Evolutionary conservation across 2,329 filamentous ascomycete genomes (phyloP).

Genomic region (Nannizzia gypsea): DNA sequence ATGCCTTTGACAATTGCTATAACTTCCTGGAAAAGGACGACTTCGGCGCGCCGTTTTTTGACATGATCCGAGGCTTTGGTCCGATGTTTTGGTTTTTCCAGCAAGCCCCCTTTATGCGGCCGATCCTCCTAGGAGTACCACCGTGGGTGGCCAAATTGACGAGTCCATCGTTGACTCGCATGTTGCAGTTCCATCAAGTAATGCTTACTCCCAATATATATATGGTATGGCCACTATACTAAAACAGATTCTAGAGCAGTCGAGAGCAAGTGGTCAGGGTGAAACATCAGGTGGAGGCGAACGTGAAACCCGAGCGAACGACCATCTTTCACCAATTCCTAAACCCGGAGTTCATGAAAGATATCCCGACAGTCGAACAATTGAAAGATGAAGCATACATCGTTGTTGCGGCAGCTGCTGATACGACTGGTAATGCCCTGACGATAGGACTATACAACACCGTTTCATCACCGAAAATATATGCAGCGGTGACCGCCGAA

Average conservation of each 20-base stretch:
- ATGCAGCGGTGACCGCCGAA: slow-evolving; percentile 15
- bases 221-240: background rate
- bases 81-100: slow-evolving; percentile 19
- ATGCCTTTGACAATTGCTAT: slow-evolving; percentile 19
- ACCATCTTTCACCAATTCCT: slow-evolving; percentile 17
- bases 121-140: slow-evolving; percentile 13
- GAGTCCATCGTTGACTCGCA: slow-evolving; percentile 11
- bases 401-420: slow-evolving; percentile 20
- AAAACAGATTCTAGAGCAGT: slow-evolving; percentile 9
- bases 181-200: slow-evolving; percentile 16
- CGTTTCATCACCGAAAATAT: slow-evolving; percentile 16
- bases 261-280: background rate
- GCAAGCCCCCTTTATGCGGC: slow-evolving; percentile 16
- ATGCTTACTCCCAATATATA: background rate
- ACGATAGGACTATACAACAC: slow-evolving; percentile 20
- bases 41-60: slow-evolving; percentile 17
- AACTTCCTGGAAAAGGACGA: slow-evolving; percentile 14
- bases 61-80: slow-evolving; percentile 16
- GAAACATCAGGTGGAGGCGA: slow-evolving; percentile 10
- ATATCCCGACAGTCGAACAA: slow-evolving; percentile 16
- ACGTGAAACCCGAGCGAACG: slow-evolving; percentile 13
- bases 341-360: slow-evolving; percentile 9
- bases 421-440: slow-evolving; percentile 20
- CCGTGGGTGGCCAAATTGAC: slow-evolving; percentile 14
- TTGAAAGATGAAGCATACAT: slow-evolving; percentile 21